Base-by-base conservation (phyloP, 768 basidiomycete species). In the Nidularia sp. region DNA sequence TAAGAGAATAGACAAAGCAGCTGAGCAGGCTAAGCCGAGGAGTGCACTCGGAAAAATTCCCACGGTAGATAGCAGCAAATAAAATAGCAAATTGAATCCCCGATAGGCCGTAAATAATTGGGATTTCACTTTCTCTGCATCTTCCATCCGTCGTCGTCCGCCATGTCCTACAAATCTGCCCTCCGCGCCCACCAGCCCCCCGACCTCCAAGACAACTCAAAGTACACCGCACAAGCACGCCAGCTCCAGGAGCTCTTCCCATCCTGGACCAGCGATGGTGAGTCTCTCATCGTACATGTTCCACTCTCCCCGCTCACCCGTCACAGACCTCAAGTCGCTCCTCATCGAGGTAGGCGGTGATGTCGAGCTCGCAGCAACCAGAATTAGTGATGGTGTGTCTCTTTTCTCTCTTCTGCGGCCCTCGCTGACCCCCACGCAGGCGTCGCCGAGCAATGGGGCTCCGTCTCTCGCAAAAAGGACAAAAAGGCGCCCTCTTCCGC, bases 401-500 rank as follows among this genome's bases (percentile, higher is more conserved):
- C 12, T 45, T 36, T 54, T 36, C 36, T 47, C 57, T 49, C 51
- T 47, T 25, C 54, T 61, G 46, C 25, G 25, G 25, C 25, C 25
- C 25, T 4, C 25, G 25, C 55, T 66, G 48, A 51, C 47, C 56
- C 49, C 47, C 42, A 47, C 15, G 48, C 64, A 93, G 90, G 90
- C 62, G 75, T 76, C 57, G 86, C 78, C 45, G 82, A 85, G 65
- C 88, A 86, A 62, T 93, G 90, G 90, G 90, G 81, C 48, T 82
- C 88, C 50, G 90, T 91, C 52, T 83, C 82, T 56, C 86, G 82
- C 68, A 93, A 91, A 81, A 93, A 90, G 75, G 89, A 93, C 68
- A 91, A 92, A 77, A 92, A 90, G 70, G 54, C 71, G 31, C 60
- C 77, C 9, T 47, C 73, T 15, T 42, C 75, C 32, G 48, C 70